Percentiles rank a stretch among this genome's conserved stretches.
These are phyloP conservation scores for Cryphonectria parasitica DNA, from an alignment of 2,329 filamentous ascomycete genomes.

Conservation along the genomic window DNA sequence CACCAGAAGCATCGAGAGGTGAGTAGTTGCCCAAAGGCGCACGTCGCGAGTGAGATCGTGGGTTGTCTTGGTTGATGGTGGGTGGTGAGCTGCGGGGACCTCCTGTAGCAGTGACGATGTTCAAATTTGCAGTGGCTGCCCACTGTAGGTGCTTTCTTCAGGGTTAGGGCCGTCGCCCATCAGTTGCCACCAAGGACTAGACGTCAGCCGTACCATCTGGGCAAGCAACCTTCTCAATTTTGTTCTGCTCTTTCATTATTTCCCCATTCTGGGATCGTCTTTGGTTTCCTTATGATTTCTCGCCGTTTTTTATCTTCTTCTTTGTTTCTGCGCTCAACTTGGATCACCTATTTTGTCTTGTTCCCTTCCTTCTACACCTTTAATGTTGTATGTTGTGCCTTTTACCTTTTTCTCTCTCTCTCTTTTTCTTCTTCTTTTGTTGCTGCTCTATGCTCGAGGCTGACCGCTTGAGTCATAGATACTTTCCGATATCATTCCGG, in stretches of 20 bases:
- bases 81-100: background rate
- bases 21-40: background rate
- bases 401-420: too few relatives aligned
- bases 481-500: background rate
- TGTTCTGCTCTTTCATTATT: too few relatives aligned
- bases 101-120: background rate
- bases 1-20: background rate
- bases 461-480: background rate
- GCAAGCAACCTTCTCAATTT: too few relatives aligned
- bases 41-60: background rate
- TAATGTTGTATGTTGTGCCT: background rate
- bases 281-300: too few relatives aligned
- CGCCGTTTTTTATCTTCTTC: background rate
- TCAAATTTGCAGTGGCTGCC: conserved; percentile 1
- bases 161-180: background rate
- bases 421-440: too few relatives aligned
- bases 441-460: background rate
- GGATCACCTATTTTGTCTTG: background rate
- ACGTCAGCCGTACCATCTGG: background rate
- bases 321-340: background rate
- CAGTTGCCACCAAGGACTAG: background rate
- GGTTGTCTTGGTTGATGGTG: background rate
- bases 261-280: too few relatives aligned
- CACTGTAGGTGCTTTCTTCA: background rate
- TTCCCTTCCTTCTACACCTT: background rate